Base-by-base conservation (phyloP, 345 rosid genomes). In the Fremontodendron californicum region DNA sequence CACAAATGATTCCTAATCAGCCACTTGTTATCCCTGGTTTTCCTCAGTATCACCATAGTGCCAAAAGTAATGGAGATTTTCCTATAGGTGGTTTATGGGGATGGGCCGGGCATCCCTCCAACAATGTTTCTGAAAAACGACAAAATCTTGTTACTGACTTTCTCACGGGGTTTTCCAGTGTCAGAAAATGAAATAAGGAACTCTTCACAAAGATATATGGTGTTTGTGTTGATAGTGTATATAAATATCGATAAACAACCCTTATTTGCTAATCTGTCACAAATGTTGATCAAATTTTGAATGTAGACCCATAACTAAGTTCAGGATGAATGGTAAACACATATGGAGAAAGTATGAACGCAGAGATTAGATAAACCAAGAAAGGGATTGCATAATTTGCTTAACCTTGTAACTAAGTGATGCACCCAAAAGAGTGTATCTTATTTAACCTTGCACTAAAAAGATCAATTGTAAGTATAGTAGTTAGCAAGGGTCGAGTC, bases 291-390 rank as follows among this genome's bases (percentile, higher is more conserved):
- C 71, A 64, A 13, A 72, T 87, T 42, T 77, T 87, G 39, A 42
- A 60, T n/a, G 84, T 0, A 46, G 49, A 48, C 77, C 74, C 62
- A 77, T 85, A 1, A 86, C 90, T 1, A 87, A 85, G 77, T 87
- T 85, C 51, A 80, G 84, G 46, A 77, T 85, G 75, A 85, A 85
- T 29, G 85, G 88, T 4, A 87, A 87, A 27, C 90, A 87, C 51
- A 81, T 87, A 0, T 87, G 88, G 88, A 86, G 90, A 5, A 87
- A 87, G 66, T 87, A 87, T 67, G 90, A 85, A 2, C 84, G 88
- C 0, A 64, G 88, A 0, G 84, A 83, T 9, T 69, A 43, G 16
- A 40, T 39, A 2, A 39, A 3, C 12, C 27, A 64, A 55, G 45
- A 18, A 37, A 39, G 48, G 13, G n/a, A n/a, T n/a, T n/a, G n/a